Evolutionary conservation across 2,329 filamentous ascomycete genomes (phyloP).

Genomic region (Davidsoniella neocaledoniae): DNA sequence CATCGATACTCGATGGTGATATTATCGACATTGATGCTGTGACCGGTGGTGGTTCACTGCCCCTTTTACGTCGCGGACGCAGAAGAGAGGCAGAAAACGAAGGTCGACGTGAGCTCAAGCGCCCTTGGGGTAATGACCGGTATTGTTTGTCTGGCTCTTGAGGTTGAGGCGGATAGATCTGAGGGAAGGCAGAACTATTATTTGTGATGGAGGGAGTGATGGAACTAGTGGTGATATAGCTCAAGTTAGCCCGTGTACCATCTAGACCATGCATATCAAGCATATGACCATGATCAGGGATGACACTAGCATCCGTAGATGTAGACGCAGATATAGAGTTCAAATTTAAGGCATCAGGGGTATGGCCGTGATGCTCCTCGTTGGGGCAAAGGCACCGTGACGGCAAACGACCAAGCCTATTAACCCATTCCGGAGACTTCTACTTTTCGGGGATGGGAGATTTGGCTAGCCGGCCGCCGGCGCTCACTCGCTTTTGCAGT

Average conservation of each 20-base stretch:
- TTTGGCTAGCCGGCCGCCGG: slow-evolving; percentile 54
- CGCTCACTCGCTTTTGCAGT: slow-evolving; percentile 64
- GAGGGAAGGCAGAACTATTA: too few species aligned
- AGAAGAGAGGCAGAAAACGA: slow-evolving; percentile 8
- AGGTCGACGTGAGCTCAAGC: slow-evolving; percentile 1
- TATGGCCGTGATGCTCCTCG: not conserved
- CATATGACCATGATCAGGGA: too few species aligned
- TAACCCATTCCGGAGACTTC: slow-evolving; percentile 21
- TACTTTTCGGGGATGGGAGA: slow-evolving; percentile 46
- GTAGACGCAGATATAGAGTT: not conserved
- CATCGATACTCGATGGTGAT: too few species aligned
- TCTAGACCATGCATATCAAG: too few species aligned
- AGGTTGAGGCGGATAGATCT: too few species aligned
- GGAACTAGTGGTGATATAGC: too few species aligned
- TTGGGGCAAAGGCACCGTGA: slow-evolving; percentile 6
- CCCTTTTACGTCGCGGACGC: slow-evolving; percentile 5
- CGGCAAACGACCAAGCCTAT: slow-evolving; percentile 12
- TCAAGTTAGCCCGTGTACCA: too few species aligned
- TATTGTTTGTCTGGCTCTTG: too few species aligned
- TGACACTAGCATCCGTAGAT: too few species aligned
- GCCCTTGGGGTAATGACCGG: not conserved
- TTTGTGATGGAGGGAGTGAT: too few species aligned
- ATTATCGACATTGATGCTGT: not conserved
- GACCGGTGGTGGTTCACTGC: slow-evolving; percentile 1
- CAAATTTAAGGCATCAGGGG: not conserved